Evolutionary conservation across 768 basidiomycete genomes (phyloP).

Genomic region (Sporobolomyces phaffii): DNA sequence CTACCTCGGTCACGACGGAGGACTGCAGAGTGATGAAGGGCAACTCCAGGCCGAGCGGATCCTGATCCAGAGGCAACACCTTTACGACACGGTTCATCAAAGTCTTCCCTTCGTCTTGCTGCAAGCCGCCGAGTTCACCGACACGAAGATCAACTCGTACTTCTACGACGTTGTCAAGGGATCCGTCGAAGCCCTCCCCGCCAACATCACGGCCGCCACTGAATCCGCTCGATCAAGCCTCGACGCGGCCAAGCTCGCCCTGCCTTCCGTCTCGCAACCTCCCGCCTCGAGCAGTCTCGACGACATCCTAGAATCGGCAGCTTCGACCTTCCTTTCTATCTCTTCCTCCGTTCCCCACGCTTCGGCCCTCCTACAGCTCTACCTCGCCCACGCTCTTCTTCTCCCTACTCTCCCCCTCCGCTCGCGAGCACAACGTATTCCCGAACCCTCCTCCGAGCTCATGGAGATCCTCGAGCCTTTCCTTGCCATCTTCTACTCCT

Average conservation of each 20-base stretch:
- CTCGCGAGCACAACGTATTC: constrained; percentile 39
- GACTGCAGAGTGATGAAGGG: constrained; percentile 38
- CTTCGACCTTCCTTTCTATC: constrained; percentile 14
- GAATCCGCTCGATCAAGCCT: constrained; percentile 10
- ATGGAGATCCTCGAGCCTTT: constrained; percentile 43
- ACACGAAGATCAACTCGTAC: constrained; percentile 64
- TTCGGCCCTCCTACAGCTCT: constrained; percentile 46
- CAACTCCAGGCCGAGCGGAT: constrained; percentile 43
- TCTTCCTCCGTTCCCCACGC: constrained; percentile 8
- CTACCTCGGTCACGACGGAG: constrained; percentile 58
- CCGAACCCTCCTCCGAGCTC: constrained; percentile 42
- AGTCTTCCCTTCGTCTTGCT: constrained; percentile 56
- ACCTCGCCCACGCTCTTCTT: constrained; percentile 49
- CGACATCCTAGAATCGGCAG: constrained; percentile 21
- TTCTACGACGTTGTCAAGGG: constrained; percentile 49
- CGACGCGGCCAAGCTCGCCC: constrained; percentile 6
- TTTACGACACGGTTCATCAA: constrained; percentile 53
- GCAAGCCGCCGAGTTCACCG: constrained; percentile 57
- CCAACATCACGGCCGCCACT: constrained; percentile 17
- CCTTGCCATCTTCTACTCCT: constrained; percentile 45
- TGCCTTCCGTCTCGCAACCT: neutral
- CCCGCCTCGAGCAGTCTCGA: constrained; percentile 12
- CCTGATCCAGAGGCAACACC: constrained; percentile 53
- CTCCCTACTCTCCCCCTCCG: constrained; percentile 43
- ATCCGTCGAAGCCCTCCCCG: constrained; percentile 12